phyloP scores from a whole-genome alignment of 345 rosid genomes.

The Populus tremula region DNA sequence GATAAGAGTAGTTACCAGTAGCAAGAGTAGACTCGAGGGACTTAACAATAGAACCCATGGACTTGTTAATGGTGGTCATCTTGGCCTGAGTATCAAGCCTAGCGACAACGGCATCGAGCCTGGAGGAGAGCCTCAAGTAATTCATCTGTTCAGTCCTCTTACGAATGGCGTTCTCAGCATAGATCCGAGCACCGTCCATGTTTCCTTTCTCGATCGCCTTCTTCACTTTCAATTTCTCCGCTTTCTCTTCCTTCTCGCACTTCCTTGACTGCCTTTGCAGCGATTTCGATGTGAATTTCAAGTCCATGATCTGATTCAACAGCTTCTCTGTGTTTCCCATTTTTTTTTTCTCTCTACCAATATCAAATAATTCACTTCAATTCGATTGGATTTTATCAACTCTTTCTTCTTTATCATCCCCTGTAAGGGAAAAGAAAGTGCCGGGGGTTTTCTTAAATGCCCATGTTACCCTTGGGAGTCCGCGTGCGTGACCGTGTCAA shows the following conservation, averaged over 20 bases:
- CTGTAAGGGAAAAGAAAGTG: not conserved
- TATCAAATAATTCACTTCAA: too few relatives aligned
- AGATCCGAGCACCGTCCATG: conserved; percentile 98
- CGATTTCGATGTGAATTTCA: conserved; percentile 87
- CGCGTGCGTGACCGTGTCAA: not conserved
- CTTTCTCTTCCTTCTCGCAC: conserved; percentile 98
- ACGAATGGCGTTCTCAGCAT: conserved; percentile 93
- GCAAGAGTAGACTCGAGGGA: conserved; percentile 88
- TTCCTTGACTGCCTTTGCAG: conserved; percentile 85
- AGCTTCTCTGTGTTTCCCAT: conserved; percentile 96
- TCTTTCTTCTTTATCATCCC: not conserved
- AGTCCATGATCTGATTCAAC: conserved; percentile 91
- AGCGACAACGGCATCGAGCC: conserved; percentile 94
- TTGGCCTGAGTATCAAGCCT: conserved; percentile 94
- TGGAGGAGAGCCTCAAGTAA: conserved; percentile 83
- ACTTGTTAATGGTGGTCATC: conserved; percentile 85
- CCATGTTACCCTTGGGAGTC: not conserved
- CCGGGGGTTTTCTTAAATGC: not conserved
- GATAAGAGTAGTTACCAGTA: conserved; percentile 48
- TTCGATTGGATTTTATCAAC: not conserved
- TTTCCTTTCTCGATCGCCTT: conserved; percentile 99
- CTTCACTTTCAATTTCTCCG: conserved; percentile 93
- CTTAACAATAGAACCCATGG: conserved; percentile 83
- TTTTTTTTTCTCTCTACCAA: not conserved
- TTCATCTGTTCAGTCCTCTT: conserved; percentile 98